A percentile compares a stretch with the other conserved stretches of the same genome.
phyloP scores from a whole-genome alignment of 805 yeast species.

The Brettanomyces nanus region DNA sequence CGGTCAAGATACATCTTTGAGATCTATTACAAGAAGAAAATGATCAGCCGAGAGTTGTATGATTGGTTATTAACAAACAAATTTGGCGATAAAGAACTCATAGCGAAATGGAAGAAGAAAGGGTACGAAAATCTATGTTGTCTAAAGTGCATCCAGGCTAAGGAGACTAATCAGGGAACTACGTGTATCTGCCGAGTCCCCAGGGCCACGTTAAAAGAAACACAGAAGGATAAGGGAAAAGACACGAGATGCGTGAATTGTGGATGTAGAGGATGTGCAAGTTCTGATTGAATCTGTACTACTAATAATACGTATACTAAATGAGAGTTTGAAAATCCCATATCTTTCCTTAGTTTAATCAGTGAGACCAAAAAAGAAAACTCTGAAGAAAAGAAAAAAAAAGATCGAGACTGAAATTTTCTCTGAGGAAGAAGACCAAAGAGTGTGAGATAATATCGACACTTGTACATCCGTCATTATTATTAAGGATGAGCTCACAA shows the following conservation, averaged over 20 bases:
- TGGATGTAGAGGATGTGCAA: constrained; percentile 82
- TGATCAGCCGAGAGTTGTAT: constrained; percentile 60
- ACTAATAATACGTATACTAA: neutral
- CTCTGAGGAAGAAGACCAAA: too few relatives aligned
- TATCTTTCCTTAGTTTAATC: too few relatives aligned
- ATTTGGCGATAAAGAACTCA: constrained; percentile 58
- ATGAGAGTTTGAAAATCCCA: too few relatives aligned
- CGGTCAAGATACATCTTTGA: constrained; percentile 70
- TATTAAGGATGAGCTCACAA: too few relatives aligned
- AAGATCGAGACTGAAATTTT: too few relatives aligned
- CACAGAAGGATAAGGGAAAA: constrained; percentile 19
- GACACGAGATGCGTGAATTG: constrained; percentile 61
- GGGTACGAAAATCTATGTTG: constrained; percentile 89
- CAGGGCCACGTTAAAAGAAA: constrained; percentile 34
- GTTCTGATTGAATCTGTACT: constrained; percentile 42
- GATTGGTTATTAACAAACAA: constrained; percentile 64
- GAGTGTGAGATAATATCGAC: too few relatives aligned
- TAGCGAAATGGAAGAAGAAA: constrained; percentile 54
- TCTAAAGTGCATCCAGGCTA: constrained; percentile 59
- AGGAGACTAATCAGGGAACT: constrained; percentile 54
- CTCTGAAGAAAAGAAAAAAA: too few relatives aligned
- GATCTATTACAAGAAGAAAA: constrained; percentile 59
- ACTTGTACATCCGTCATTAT: too few relatives aligned
- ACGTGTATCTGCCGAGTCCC: constrained; percentile 88
- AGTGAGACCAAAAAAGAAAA: too few relatives aligned